Evolutionary conservation across 192 early-diverging fungal species (phyloP).

Genomic region (Obelidium mucronatum): DNA sequence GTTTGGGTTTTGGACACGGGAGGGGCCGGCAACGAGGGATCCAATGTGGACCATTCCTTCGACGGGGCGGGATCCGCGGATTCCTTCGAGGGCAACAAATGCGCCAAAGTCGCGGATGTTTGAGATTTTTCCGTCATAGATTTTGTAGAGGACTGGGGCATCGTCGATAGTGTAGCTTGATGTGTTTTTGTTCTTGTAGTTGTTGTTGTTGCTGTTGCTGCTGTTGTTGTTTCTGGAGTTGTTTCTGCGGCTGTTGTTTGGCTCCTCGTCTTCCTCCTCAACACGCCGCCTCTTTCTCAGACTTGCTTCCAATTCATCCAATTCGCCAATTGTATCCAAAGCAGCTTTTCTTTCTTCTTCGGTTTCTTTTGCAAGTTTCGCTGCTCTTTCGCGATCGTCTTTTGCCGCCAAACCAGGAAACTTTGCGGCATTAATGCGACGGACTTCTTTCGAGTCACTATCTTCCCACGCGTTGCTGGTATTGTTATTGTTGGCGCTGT

Average conservation of each 20-base stretch:
- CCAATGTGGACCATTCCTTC: constrained; percentile 94
- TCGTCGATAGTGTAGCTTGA: constrained; percentile 67
- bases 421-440: constrained; percentile 34
- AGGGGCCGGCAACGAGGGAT: constrained; percentile 64
- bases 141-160: constrained; percentile 87
- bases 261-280: constrained; percentile 31
- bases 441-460: constrained; percentile 45
- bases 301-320: constrained; percentile 69
- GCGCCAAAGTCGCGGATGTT: constrained; percentile 93
- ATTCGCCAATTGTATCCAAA: constrained; percentile 41
- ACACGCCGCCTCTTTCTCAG: constrained; percentile 30
- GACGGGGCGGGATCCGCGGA: constrained; percentile 63
- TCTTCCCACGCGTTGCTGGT: constrained; percentile 31
- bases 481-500: background rate
- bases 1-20: constrained; percentile 76
- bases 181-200: background rate
- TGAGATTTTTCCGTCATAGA: constrained; percentile 85
- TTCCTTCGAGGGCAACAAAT: constrained; percentile 86
- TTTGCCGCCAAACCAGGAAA: constrained; percentile 81
- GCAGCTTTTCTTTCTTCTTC: constrained; percentile 38
- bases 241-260: constrained; percentile 27
- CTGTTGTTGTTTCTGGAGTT: background rate
- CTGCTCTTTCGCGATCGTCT: constrained; percentile 50
- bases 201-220: background rate
- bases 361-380: constrained; percentile 28